phyloP scores from a whole-genome alignment of 1,284 basidiomycete genomes.

The Mrakiaceae sp. region DNA sequence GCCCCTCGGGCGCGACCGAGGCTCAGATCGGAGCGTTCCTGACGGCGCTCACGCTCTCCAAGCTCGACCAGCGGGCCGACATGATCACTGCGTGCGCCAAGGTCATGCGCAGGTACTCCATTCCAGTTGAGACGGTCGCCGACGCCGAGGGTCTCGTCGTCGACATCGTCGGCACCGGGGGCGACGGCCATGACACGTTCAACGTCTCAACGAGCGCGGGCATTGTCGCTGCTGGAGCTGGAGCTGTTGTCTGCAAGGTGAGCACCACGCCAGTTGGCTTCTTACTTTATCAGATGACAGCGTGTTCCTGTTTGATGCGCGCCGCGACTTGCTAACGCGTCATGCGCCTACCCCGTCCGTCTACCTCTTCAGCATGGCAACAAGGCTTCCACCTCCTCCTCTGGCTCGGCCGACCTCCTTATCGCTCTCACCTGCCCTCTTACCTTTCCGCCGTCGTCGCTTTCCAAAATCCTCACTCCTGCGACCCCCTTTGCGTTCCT shows the following conservation, averaged over 20 bases:
- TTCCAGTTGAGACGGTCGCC: constrained; percentile 38
- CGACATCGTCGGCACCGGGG: constrained; percentile 69
- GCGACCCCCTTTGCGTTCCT: constrained; percentile 77
- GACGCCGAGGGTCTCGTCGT: constrained; percentile 34
- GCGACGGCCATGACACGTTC: constrained; percentile 93
- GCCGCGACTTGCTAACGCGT: background rate
- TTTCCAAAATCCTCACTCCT: constrained; percentile 40
- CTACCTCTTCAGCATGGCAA: constrained; percentile 62
- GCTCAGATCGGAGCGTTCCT: constrained; percentile 69
- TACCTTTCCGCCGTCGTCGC: constrained; percentile 54
- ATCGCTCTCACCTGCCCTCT: constrained; percentile 71
- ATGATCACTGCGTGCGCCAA: constrained; percentile 64
- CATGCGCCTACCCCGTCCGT: background rate
- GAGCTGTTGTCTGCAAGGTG: constrained; percentile 86
- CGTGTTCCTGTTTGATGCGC: background rate
- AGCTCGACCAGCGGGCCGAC: constrained; percentile 60
- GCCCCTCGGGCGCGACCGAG: constrained; percentile 44
- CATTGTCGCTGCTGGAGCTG: constrained; percentile 88
- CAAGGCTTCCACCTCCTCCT: constrained; percentile 84
- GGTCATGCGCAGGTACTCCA: constrained; percentile 54
- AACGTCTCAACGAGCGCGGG: constrained; percentile 95
- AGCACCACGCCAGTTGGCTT: constrained; percentile 19
- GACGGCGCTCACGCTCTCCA: constrained; percentile 64
- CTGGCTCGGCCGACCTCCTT: constrained; percentile 87
- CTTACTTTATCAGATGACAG: background rate